Percentiles rank a stretch among this genome's conserved stretches.
These are phyloP conservation scores for Danielia oregonensis DNA, from an alignment of 805 yeast species.

Conservation along the genomic window DNA sequence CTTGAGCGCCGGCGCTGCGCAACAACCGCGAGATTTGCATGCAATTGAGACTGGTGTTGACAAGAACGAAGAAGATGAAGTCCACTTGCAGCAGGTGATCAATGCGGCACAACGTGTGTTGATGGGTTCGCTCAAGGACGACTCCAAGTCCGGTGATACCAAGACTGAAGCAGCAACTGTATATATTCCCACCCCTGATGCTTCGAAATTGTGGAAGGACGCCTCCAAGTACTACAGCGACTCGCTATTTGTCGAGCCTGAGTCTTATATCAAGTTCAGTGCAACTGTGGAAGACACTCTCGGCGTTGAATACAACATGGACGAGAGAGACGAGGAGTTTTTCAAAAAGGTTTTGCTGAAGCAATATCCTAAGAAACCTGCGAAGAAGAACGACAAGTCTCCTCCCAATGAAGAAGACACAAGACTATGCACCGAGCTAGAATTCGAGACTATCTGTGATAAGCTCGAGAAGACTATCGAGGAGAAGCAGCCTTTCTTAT, in stretches of 20 bases:
- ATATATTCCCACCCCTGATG: conserved; percentile 96
- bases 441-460: conserved; percentile 76
- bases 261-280: conserved; percentile 78
- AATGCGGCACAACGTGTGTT: conserved; percentile 72
- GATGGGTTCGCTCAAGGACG: conserved; percentile 32
- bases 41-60: conserved; percentile 97
- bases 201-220: conserved; percentile 77
- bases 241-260: conserved; percentile 61
- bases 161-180: conserved; percentile 34
- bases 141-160: conserved; percentile 11
- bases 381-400: conserved; percentile 5
- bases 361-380: conserved; percentile 21
- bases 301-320: conserved; percentile 85
- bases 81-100: conserved; percentile 88
- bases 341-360: conserved; percentile 41
- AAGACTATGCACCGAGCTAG: conserved; percentile 63
- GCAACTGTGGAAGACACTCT: conserved; percentile 95
- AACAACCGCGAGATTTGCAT: conserved; percentile 80
- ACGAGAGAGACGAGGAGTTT: conserved; percentile 79
- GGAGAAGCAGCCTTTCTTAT: conserved; percentile 82
- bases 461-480: conserved; percentile 69
- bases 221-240: conserved; percentile 69
- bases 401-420: conserved; percentile 13
- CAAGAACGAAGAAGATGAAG: conserved; percentile 95
- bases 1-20: conserved; percentile 46